A percentile compares a stretch with the other conserved stretches of the same genome.
Evolutionary conservation across 2,329 filamentous ascomycete genomes (phyloP).

Genomic region (Rhinocladiella mackenziei): DNA sequence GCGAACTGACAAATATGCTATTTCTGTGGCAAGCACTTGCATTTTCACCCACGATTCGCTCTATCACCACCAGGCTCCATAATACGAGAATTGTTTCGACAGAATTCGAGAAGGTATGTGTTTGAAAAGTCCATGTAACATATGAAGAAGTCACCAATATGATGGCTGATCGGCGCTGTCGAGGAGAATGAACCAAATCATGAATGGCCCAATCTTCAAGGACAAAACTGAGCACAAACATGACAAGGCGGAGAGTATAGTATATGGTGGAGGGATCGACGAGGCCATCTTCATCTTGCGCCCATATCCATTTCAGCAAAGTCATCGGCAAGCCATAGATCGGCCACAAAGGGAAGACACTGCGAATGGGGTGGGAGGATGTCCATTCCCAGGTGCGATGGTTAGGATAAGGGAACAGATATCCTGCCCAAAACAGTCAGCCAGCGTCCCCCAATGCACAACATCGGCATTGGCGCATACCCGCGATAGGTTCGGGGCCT

Average conservation of each 20-base stretch:
- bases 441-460: neutral
- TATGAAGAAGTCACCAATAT: conserved; percentile 91
- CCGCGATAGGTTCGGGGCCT: conserved; percentile 93
- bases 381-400: conserved; percentile 96
- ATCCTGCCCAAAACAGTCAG: conserved; percentile 57
- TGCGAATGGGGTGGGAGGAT: conserved; percentile 79
- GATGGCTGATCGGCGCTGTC: conserved; percentile 67
- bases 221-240: conserved; percentile 94
- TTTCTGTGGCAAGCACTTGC: conserved; percentile 52
- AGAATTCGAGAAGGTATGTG: conserved; percentile 97
- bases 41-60: conserved; percentile 74
- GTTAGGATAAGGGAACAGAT: conserved; percentile 88
- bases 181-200: conserved; percentile 76
- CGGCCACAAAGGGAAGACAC: conserved; percentile 94
- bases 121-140: conserved; percentile 98
- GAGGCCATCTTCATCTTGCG: conserved; percentile 72
- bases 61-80: conserved; percentile 89
- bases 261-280: conserved; percentile 84
- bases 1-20: neutral
- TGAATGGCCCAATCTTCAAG: conserved; percentile 96
- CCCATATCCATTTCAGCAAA: conserved; percentile 86
- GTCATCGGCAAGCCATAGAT: conserved; percentile 93
- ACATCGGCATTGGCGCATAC: conserved; percentile 50
- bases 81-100: conserved; percentile 88
- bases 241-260: conserved; percentile 79